Conservation (phyloP, 2,329 filamentous ascomycete genomes). For the Blastomyces emzantsi region DNA sequence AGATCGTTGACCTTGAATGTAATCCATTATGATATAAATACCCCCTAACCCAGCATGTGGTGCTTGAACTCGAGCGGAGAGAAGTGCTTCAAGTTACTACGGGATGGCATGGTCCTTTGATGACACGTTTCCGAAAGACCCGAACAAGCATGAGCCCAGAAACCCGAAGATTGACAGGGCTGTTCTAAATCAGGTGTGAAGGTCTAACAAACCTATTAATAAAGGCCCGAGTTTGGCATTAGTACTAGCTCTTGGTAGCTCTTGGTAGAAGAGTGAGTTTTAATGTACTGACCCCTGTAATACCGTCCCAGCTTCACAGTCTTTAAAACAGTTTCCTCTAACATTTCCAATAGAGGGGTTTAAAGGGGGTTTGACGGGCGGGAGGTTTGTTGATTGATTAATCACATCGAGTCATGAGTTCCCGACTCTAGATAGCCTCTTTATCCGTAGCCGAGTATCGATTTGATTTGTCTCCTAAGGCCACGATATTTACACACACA, state of each 20-base stretch:
- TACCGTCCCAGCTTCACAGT: background rate
- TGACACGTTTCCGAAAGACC: slow-evolving; percentile 11
- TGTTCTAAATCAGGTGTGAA: slow-evolving; percentile 14
- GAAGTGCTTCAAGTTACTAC: slow-evolving; percentile 16
- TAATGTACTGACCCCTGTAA: slow-evolving; percentile 1
- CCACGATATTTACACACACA: too few species aligned
- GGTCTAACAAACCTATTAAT: slow-evolving; percentile 8
- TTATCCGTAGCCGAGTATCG: too few species aligned
- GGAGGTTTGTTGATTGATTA: too few species aligned
- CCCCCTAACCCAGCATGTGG: slow-evolving; percentile 13
- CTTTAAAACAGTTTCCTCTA: too few species aligned
- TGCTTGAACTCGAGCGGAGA: slow-evolving; percentile 12
- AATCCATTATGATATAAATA: slow-evolving; percentile 13
- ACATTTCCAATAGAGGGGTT: too few species aligned
- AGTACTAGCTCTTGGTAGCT: background rate
- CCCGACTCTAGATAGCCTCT: too few species aligned
- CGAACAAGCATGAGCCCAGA: slow-evolving; percentile 13
- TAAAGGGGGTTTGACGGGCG: too few species aligned
- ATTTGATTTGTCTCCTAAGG: too few species aligned
- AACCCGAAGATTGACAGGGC: slow-evolving; percentile 15
- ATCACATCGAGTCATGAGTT: too few species aligned
- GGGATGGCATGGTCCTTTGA: slow-evolving; percentile 14
- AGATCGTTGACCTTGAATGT: slow-evolving; percentile 15
- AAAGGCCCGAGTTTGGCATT: background rate
- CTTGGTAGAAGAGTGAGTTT: background rate